These are phyloP conservation scores for Clavulina sp. DNA, from an alignment of 768 basidiomycete genomes.

Conservation along the genomic window DNA sequence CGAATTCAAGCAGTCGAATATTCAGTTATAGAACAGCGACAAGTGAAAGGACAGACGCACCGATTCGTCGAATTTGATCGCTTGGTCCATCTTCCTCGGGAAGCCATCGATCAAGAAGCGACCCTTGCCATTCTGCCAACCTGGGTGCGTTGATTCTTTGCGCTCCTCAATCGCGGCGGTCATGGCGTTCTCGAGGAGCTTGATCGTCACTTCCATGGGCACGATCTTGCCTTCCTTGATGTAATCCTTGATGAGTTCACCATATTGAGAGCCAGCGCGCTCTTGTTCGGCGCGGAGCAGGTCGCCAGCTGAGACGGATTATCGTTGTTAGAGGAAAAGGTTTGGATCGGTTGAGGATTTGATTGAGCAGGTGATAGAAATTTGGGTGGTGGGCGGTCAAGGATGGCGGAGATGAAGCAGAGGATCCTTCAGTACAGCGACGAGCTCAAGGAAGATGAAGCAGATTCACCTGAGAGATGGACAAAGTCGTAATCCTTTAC, in stretches of 20 bases:
- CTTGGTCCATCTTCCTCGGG: constrained; percentile 98
- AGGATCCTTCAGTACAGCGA: too few species aligned
- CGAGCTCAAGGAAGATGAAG: neutral
- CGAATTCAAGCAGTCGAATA: constrained; percentile 54
- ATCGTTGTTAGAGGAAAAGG: neutral
- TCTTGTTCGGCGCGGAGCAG: constrained; percentile 87
- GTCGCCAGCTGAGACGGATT: constrained; percentile 85
- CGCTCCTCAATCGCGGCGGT: constrained; percentile 31
- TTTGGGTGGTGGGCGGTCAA: too few species aligned
- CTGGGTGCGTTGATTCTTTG: constrained; percentile 21
- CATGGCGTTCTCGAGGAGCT: constrained; percentile 91
- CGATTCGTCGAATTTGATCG: constrained; percentile 69
- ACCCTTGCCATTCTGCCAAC: constrained; percentile 55
- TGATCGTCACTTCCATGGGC: constrained; percentile 92
- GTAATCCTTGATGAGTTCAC: constrained; percentile 67
- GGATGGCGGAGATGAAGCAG: too few species aligned
- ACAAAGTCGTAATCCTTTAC: constrained; percentile 75
- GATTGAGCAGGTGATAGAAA: constrained; percentile 4
- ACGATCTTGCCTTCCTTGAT: constrained; percentile 90
- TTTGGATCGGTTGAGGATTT: constrained; percentile 2
- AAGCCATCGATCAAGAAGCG: constrained; percentile 95
- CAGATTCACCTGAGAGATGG: constrained; percentile 73
- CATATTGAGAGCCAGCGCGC: constrained; percentile 67
- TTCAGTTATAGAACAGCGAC: neutral
- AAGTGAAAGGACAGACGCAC: constrained; percentile 26